Evolutionary conservation across 208 protist species (phyloP).

Genomic region (Trypanosoma cruzi): DNA sequence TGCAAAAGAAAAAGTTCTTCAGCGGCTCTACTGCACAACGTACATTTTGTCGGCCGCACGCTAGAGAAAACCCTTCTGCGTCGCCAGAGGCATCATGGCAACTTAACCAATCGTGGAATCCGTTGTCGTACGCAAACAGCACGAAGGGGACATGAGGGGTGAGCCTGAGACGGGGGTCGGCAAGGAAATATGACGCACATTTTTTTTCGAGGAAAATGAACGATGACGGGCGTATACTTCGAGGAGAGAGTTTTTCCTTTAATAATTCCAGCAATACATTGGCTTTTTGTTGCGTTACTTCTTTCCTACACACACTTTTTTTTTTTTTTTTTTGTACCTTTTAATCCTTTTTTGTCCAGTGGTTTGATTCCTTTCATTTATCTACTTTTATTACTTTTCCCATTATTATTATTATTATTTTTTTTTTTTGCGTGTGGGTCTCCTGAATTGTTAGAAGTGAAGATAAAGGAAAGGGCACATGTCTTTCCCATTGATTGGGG

Average conservation of each 20-base stretch:
- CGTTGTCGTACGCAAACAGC: slow-evolving; percentile 45
- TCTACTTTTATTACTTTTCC: background rate
- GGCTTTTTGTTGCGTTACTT: background rate
- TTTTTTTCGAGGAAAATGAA: background rate
- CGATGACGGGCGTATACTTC: background rate
- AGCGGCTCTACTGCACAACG: slow-evolving; percentile 26
- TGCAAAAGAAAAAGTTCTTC: slow-evolving; percentile 21
- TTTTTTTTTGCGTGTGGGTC: slow-evolving; percentile 3
- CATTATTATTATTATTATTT: background rate
- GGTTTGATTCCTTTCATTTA: background rate
- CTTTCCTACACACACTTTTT: background rate
- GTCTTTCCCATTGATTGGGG: slow-evolving; percentile 2
- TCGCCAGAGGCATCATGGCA: slow-evolving; percentile 47
- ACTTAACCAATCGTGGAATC: slow-evolving; percentile 36
- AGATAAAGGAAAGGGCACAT: background rate
- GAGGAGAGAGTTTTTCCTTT: background rate
- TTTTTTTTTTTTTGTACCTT: too few relatives aligned
- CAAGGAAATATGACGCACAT: background rate
- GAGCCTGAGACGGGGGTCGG: background rate
- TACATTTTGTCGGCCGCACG: slow-evolving; percentile 65
- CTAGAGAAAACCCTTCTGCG: slow-evolving; percentile 66
- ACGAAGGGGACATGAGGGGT: slow-evolving; percentile 45
- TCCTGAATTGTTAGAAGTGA: background rate
- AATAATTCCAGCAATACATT: background rate
- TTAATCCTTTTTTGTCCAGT: too few relatives aligned